Conservation (phyloP, 441 rosid species). For the Isatis lusitanica region DNA sequence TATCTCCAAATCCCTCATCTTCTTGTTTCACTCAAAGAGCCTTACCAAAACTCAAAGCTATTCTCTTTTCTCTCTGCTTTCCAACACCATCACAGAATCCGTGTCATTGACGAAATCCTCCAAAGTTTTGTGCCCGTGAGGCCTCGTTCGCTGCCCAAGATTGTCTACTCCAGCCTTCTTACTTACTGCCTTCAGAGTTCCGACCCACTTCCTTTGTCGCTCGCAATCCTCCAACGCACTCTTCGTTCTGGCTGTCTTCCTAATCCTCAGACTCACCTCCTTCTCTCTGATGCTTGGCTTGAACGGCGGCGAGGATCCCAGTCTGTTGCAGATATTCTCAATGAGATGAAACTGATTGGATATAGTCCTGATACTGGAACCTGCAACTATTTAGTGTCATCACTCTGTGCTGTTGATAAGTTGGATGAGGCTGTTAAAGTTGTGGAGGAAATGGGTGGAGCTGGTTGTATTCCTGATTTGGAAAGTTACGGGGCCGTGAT, state of each 20-base stretch:
- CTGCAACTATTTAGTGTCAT: conserved; percentile 63
- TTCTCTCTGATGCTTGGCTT: conserved; percentile 72
- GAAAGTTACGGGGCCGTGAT: conserved; percentile 65
- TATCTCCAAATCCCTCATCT: conserved; percentile 64
- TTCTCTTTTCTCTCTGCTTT: conserved; percentile 66
- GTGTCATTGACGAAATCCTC: conserved; percentile 58
- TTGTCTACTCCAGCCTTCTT: conserved; percentile 60
- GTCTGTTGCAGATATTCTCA: conserved; percentile 44
- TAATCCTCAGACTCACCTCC: conserved; percentile 53
- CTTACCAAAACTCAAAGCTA: conserved; percentile 47
- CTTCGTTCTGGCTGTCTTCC: conserved; percentile 79
- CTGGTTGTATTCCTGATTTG: conserved; percentile 68
- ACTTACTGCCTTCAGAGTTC: conserved; percentile 60
- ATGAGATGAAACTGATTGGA: conserved; percentile 64
- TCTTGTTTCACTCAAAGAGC: conserved; percentile 42
- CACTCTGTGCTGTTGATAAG: conserved; percentile 72
- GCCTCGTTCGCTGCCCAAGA: conserved; percentile 52
- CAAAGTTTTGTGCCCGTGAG: conserved; percentile 57
- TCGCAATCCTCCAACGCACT: conserved; percentile 63
- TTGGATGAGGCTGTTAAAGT: conserved; percentile 62
- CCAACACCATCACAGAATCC: conserved; percentile 40
- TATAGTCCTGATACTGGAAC: conserved; percentile 64
- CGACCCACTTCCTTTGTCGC: conserved; percentile 55
- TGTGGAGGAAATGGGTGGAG: conserved; percentile 56
- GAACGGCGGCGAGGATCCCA: conserved; percentile 35